These are phyloP conservation scores for Emiliania huxleyi DNA, from an alignment of 78 protist genomes.

Conservation along the genomic window DNA sequence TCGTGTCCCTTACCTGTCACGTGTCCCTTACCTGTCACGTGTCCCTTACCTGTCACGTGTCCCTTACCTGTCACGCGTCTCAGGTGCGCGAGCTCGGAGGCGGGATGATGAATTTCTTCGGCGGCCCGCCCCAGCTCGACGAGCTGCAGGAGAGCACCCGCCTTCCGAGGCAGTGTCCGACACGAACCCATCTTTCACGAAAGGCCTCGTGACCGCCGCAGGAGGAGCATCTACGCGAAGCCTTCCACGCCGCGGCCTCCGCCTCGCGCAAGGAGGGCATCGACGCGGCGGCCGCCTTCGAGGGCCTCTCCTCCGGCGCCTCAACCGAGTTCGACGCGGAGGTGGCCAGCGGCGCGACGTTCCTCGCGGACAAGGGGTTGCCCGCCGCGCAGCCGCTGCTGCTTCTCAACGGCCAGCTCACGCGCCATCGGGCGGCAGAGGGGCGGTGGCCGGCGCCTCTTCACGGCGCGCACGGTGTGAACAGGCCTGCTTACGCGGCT, in stretches of 20 bases:
- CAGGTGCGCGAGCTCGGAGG: not conserved
- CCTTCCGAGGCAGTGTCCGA: too few species aligned
- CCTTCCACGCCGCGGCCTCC: not conserved
- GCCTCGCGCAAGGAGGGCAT: not conserved
- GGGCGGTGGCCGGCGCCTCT: too few species aligned
- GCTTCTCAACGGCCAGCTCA: not conserved
- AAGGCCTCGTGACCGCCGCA: too few species aligned
- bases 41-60: too few species aligned
- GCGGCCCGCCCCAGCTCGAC: not conserved
- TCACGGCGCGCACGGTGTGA: not conserved
- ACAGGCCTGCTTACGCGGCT: not conserved
- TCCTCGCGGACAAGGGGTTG: not conserved
- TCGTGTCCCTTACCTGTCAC: too few species aligned
- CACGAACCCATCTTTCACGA: too few species aligned
- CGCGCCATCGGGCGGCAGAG: too few species aligned
- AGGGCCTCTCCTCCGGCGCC: not conserved
- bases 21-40: too few species aligned
- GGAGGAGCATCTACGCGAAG: not conserved
- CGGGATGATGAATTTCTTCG: not conserved
- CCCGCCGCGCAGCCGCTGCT: not conserved
- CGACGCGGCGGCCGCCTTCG: not conserved
- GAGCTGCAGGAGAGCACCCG: too few species aligned
- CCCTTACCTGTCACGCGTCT: too few species aligned
- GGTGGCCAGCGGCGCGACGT: not conserved
- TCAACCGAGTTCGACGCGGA: not conserved